A percentile compares a stretch with the other conserved stretches of the same genome.
phyloP scores from a whole-genome alignment of 495 filamentous ascomycete species.

The Lophiostoma macrostomum region DNA sequence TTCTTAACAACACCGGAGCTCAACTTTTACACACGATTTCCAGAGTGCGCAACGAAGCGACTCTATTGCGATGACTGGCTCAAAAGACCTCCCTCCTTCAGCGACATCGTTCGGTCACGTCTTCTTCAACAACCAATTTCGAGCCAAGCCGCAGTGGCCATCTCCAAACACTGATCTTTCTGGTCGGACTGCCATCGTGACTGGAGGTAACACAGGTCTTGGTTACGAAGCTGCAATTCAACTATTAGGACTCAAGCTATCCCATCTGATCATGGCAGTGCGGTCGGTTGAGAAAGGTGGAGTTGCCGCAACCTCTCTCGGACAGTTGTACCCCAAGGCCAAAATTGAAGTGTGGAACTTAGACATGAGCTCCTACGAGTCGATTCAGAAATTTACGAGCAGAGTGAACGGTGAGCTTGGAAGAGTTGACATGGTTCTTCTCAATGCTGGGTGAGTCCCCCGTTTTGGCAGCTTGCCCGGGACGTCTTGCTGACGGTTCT shows the following conservation, averaged over 20 bases:
- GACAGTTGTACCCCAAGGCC: conserved; percentile 41
- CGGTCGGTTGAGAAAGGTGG: conserved; percentile 45
- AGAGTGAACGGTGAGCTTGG: background rate
- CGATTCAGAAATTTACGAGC: conserved; percentile 47
- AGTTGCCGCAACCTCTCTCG: conserved; percentile 45
- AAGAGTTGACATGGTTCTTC: conserved; percentile 33
- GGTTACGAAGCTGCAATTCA: conserved; percentile 35
- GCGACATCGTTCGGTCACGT: too few species aligned
- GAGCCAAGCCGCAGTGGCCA: too few species aligned
- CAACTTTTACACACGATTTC: too few species aligned
- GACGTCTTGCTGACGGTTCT: too few species aligned
- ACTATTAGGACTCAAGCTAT: conserved; percentile 31
- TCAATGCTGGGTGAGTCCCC: conserved; percentile 51
- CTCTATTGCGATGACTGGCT: too few species aligned
- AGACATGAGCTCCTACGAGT: conserved; percentile 53
- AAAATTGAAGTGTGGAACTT: conserved; percentile 52
- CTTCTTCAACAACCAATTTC: too few species aligned
- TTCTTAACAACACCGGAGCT: too few species aligned
- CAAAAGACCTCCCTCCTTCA: too few species aligned
- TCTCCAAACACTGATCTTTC: too few species aligned
- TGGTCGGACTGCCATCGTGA: conserved; percentile 39
- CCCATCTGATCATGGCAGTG: conserved; percentile 37
- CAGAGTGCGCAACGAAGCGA: too few species aligned
- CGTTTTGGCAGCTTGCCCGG: too few species aligned
- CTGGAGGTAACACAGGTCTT: conserved; percentile 35